Conservation (phyloP, 2,329 filamentous ascomycete species). For the Hypomyces perniciosus region DNA sequence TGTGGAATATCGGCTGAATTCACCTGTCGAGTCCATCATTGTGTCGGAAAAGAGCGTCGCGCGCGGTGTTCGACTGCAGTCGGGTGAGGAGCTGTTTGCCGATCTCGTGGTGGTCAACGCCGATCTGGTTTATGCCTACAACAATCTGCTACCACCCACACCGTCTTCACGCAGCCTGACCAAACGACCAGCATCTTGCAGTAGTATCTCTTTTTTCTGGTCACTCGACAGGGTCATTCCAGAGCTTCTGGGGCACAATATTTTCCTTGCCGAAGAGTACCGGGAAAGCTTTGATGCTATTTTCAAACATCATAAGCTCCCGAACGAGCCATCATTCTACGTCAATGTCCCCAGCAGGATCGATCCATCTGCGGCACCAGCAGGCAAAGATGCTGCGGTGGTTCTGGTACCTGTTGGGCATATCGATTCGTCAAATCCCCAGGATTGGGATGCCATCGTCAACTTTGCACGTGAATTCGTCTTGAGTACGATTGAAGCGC, state of each 20-base stretch:
- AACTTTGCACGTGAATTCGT: slow-evolving; percentile 52
- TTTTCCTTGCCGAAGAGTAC: slow-evolving; percentile 70
- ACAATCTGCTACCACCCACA: slow-evolving; percentile 55
- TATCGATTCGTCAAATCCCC: slow-evolving; percentile 38
- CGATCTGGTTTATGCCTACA: slow-evolving; percentile 70
- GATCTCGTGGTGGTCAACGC: slow-evolving; percentile 67
- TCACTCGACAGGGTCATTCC: slow-evolving; percentile 54
- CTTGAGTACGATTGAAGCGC: slow-evolving; percentile 52
- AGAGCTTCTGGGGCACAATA: slow-evolving; percentile 65
- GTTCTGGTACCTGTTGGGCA: slow-evolving; percentile 70
- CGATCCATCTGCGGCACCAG: slow-evolving; percentile 61
- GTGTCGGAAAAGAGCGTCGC: slow-evolving; percentile 25
- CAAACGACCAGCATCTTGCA: slow-evolving; percentile 54
- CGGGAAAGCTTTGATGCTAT: slow-evolving; percentile 69
- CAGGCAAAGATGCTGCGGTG: slow-evolving; percentile 58
- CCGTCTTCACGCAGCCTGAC: slow-evolving; percentile 34
- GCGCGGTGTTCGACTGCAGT: slow-evolving; percentile 51
- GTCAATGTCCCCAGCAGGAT: slow-evolving; percentile 69
- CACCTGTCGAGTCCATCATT: slow-evolving; percentile 50
- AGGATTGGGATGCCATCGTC: slow-evolving; percentile 59
- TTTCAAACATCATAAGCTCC: slow-evolving; percentile 63
- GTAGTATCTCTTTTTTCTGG: slow-evolving; percentile 75
- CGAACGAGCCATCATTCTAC: slow-evolving; percentile 66
- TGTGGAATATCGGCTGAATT: slow-evolving; percentile 56
- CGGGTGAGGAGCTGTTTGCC: slow-evolving; percentile 52